Evolutionary conservation across 495 filamentous ascomycete species (phyloP).

Genomic region (Amorphotheca resinae): DNA sequence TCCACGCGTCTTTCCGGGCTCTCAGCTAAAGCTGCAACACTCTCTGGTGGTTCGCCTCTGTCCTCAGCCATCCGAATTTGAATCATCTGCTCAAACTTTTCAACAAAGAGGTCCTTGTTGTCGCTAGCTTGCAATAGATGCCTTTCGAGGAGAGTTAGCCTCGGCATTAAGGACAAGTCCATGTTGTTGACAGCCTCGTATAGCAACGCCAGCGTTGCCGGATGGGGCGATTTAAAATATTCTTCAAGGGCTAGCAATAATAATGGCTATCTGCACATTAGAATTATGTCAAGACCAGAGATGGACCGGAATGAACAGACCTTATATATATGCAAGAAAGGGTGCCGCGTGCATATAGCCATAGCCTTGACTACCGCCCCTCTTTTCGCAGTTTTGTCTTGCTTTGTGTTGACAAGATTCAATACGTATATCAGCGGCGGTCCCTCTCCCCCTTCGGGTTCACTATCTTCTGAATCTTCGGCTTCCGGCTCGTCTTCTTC

Average conservation of each 20-base stretch:
- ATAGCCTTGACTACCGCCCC: constrained; percentile 96
- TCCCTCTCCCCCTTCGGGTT: constrained; percentile 56
- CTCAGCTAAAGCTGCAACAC: constrained; percentile 31
- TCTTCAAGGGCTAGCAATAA: constrained; percentile 91
- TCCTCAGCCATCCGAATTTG: constrained; percentile 47
- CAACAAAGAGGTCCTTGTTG: constrained; percentile 90
- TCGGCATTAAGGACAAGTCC: constrained; percentile 92
- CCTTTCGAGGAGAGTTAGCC: constrained; percentile 68
- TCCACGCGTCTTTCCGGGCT: constrained; percentile 34
- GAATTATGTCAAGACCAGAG: background rate
- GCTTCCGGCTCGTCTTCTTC: constrained; percentile 35
- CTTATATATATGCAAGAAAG: constrained; percentile 99
- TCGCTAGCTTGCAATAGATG: constrained; percentile 81
- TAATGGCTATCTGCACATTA: constrained; percentile 50
- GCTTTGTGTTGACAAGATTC: constrained; percentile 96
- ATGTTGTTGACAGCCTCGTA: constrained; percentile 91
- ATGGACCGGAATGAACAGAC: constrained; percentile 30
- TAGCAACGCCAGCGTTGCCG: constrained; percentile 77
- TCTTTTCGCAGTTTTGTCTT: constrained; percentile 81
- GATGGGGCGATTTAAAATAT: constrained; percentile 87
- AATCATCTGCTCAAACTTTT: constrained; percentile 94
- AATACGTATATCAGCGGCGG: constrained; percentile 96
- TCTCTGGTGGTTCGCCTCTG: constrained; percentile 27
- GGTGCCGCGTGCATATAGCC: constrained; percentile 98
- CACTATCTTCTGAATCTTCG: constrained; percentile 44